phyloP scores from a whole-genome alignment of 2,329 filamentous ascomycete species.

The Epichloe elymi region DNA sequence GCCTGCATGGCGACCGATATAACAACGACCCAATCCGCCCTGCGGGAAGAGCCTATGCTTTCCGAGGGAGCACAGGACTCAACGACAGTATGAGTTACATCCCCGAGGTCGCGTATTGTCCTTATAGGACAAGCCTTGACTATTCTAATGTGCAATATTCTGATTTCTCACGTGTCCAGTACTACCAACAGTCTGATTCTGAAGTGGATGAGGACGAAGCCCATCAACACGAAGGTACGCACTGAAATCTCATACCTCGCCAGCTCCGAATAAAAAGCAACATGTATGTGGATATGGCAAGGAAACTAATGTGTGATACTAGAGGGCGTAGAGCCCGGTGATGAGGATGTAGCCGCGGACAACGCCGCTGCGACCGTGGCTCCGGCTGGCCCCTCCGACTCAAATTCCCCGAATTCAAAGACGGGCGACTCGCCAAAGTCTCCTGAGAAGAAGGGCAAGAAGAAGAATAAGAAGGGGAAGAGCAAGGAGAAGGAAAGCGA shows the following conservation, averaged over 20 bases:
- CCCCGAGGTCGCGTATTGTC: conserved; percentile 25
- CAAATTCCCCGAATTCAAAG: conserved; percentile 2
- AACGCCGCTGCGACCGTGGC: not conserved
- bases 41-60: conserved; percentile 9
- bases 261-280: not conserved
- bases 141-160: conserved; percentile 26
- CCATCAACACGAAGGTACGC: conserved; percentile 8
- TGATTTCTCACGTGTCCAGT: conserved; percentile 30
- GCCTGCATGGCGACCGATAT: conserved; percentile 21
- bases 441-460: conserved; percentile 6
- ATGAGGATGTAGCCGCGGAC: conserved; percentile 2
- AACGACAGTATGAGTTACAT: conserved; percentile 29
- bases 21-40: conserved; percentile 17
- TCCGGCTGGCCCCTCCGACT: not conserved
- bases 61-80: conserved; percentile 14
- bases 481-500: conserved; percentile 7
- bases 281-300: not conserved
- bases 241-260: not conserved
- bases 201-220: conserved; percentile 22
- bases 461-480: conserved; percentile 11
- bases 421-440: conserved; percentile 5
- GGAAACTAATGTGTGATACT: not conserved
- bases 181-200: conserved; percentile 24
- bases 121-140: conserved; percentile 25
- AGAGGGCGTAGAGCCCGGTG: conserved; percentile 1